These are phyloP conservation scores for Saccharomycopsis hybrid DNA, from an alignment of 1,139 yeast species.

Conservation along the genomic window DNA sequence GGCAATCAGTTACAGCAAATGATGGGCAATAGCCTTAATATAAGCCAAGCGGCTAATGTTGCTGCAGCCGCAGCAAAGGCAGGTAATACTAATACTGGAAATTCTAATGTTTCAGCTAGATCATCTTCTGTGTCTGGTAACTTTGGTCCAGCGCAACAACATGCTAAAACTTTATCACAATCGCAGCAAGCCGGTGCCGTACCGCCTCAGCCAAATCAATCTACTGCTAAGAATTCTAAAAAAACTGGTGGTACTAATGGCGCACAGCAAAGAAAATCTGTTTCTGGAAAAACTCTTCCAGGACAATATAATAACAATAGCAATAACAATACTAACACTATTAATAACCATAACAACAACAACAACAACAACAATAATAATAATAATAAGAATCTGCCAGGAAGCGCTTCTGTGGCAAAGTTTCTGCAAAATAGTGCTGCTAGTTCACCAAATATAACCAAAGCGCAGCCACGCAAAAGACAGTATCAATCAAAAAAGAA, in stretches of 20 bases:
- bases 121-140: not conserved
- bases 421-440: conserved; percentile 17
- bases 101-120: conserved; percentile 1
- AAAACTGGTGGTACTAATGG: conserved; percentile 11
- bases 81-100: too few species aligned
- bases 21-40: conserved; percentile 3
- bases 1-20: not conserved
- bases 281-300: conserved; percentile 26
- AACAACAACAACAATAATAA: not conserved
- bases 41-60: not conserved
- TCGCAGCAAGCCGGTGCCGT: not conserved
- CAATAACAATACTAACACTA: not conserved
- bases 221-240: conserved; percentile 11
- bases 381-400: not conserved
- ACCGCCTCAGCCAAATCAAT: not conserved
- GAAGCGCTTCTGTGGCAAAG: conserved; percentile 2
- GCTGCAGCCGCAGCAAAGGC: conserved; percentile 1
- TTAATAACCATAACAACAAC: not conserved
- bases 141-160: not conserved
- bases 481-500: conserved; percentile 21
- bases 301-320: conserved; percentile 23
- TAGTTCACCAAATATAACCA: conserved; percentile 26
- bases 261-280: conserved; percentile 6
- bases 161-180: too few species aligned
- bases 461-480: conserved; percentile 26